Evolutionary conservation across 805 yeast species (phyloP).

Genomic region (Candida nitratophila): DNA sequence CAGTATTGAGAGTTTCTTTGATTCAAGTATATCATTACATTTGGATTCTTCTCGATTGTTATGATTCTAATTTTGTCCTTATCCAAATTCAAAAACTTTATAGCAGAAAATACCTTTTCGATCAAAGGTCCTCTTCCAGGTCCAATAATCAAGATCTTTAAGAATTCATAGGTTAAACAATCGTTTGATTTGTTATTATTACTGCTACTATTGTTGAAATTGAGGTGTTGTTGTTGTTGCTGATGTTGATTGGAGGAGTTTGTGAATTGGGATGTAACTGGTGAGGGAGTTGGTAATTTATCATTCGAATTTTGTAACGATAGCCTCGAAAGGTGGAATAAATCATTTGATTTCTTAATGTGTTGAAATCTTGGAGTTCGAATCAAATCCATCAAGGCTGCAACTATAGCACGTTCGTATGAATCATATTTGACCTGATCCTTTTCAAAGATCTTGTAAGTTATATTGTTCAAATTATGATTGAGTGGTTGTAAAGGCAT

Average conservation of each 20-base stretch:
- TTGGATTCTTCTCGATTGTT: conserved; percentile 69
- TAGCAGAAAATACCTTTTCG: conserved; percentile 39
- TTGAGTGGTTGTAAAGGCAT: conserved; percentile 69
- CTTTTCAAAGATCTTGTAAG: conserved; percentile 64
- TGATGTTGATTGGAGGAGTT: conserved; percentile 7
- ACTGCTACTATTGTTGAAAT: conserved; percentile 5
- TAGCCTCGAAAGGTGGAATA: neutral
- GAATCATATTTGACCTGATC: conserved; percentile 63
- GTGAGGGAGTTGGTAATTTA: neutral
- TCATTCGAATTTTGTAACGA: neutral
- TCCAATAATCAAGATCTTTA: conserved; percentile 60
- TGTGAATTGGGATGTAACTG: neutral
- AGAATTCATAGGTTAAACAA: neutral
- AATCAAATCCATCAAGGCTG: conserved; percentile 38
- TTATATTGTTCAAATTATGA: conserved; percentile 45
- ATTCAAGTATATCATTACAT: conserved; percentile 45
- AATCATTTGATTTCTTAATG: conserved; percentile 5
- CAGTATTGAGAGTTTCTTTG: conserved; percentile 45
- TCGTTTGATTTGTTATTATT: neutral
- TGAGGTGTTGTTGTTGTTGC: too few species aligned
- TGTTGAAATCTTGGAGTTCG: conserved; percentile 15
- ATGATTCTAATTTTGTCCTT: conserved; percentile 26
- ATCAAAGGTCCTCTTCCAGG: conserved; percentile 87
- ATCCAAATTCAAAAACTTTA: conserved; percentile 25
- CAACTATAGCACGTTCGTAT: conserved; percentile 57